Percentiles rank a stretch among this genome's conserved stretches.
Conservation (phyloP, 1,139 yeast species). For the Pichia sp. region DNA sequence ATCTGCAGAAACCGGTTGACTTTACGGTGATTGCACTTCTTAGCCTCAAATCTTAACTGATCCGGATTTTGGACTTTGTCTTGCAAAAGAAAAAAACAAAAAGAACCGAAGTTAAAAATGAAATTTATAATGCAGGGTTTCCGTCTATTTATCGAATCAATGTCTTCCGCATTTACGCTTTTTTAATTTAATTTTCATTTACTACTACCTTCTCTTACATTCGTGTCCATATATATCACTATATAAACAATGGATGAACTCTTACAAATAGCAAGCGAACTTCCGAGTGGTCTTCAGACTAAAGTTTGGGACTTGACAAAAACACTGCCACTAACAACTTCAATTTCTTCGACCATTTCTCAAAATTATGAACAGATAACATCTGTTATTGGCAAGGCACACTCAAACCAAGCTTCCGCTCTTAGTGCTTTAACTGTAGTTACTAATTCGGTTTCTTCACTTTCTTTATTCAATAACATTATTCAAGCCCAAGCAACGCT, state of each 20-base stretch:
- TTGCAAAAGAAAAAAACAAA: too few species aligned
- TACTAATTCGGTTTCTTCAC: slow-evolving; percentile 18
- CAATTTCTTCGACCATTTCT: slow-evolving; percentile 14
- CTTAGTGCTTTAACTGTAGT: slow-evolving; percentile 21
- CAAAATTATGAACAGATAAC: slow-evolving; percentile 16
- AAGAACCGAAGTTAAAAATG: too few species aligned
- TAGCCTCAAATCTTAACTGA: too few species aligned
- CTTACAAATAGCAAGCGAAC: neutral
- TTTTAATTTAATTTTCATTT: too few species aligned
- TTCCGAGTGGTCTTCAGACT: slow-evolving; percentile 2
- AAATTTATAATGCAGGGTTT: too few species aligned
- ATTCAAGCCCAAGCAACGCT: slow-evolving; percentile 37
- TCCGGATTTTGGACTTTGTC: too few species aligned
- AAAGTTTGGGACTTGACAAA: slow-evolving; percentile 5
- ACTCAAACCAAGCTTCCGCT: slow-evolving; percentile 3
- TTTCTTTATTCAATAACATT: slow-evolving; percentile 23
- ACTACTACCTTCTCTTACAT: too few species aligned
- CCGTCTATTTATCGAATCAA: too few species aligned
- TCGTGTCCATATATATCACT: neutral
- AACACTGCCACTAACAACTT: slow-evolving; percentile 15
- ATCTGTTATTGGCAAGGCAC: slow-evolving; percentile 14
- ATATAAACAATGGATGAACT: neutral
- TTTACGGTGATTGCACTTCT: too few species aligned
- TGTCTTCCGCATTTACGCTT: too few species aligned
- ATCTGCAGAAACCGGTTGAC: too few species aligned